phyloP scores from a whole-genome alignment of 1,284 basidiomycete genomes.

The Hemileia vastatrix region DNA sequence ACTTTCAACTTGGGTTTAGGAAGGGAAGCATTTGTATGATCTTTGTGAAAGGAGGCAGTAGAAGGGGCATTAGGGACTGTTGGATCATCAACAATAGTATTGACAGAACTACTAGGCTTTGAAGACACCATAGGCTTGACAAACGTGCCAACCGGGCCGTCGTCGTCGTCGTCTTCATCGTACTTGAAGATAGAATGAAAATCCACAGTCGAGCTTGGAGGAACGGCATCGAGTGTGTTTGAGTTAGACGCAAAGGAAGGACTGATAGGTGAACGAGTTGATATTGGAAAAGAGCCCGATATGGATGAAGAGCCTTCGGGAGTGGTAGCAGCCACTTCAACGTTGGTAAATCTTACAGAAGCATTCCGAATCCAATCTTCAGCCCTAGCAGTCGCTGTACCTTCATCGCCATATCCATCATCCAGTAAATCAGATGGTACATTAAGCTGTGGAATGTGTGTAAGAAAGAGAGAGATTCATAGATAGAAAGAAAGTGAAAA shows the following conservation, averaged over 20 bases:
- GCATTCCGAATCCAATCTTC: background rate
- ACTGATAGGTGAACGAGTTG: constrained; percentile 1
- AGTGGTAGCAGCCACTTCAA: background rate
- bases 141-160: constrained; percentile 21
- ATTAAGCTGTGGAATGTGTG: too few relatives aligned
- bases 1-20: constrained; percentile 18
- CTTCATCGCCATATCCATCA: constrained; percentile 1
- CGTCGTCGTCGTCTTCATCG: constrained; percentile 19
- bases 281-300: background rate
- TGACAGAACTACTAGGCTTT: too few relatives aligned
- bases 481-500: too few relatives aligned
- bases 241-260: constrained; percentile 1
- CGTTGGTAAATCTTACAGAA: background rate
- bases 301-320: background rate
- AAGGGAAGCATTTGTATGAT: too few relatives aligned
- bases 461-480: too few relatives aligned
- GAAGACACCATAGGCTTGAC: constrained; percentile 23
- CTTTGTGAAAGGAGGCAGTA: background rate
- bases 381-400: background rate
- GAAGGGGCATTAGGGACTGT: constrained; percentile 2
- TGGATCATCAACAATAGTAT: too few relatives aligned
- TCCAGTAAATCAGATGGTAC: too few relatives aligned
- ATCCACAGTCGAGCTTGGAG: background rate
- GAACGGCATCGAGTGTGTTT: background rate
- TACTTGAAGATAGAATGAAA: constrained; percentile 8